phyloP scores from a whole-genome alignment of 2,329 filamentous ascomycete species.

The Trichoderma cornu-damae region DNA sequence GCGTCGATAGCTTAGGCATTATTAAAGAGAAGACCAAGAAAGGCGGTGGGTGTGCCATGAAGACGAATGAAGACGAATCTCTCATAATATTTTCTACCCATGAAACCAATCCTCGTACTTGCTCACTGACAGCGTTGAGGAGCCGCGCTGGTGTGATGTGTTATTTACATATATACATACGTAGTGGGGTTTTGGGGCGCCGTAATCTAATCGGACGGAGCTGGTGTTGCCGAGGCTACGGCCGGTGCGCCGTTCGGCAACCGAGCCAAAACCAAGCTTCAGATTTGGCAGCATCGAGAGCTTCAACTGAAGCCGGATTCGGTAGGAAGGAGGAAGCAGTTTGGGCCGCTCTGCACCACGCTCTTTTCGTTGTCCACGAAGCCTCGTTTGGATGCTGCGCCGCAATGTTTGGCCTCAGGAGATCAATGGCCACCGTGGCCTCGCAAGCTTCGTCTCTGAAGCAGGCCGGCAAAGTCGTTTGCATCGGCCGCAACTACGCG shows the following conservation, averaged over 20 bases:
- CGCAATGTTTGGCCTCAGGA: conserved; percentile 36
- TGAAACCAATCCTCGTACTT: too few relatives aligned
- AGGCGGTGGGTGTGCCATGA: neutral
- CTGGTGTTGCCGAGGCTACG: conserved; percentile 7
- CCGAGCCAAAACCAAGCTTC: neutral
- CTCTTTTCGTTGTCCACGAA: neutral
- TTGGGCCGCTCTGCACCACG: too few relatives aligned
- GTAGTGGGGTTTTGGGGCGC: neutral
- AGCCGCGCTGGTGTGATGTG: too few relatives aligned
- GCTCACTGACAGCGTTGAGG: too few relatives aligned
- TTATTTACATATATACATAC: too few relatives aligned
- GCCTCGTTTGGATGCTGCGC: neutral
- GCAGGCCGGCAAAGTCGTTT: conserved; percentile 71
- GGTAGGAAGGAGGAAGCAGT: too few relatives aligned
- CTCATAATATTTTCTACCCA: too few relatives aligned
- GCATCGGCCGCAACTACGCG: conserved; percentile 96
- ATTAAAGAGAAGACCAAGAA: neutral
- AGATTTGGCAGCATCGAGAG: neutral
- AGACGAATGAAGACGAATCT: neutral
- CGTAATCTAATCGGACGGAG: neutral
- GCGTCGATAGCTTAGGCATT: neutral
- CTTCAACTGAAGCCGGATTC: neutral
- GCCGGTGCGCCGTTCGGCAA: conserved; percentile 1
- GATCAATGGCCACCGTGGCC: conserved; percentile 37
- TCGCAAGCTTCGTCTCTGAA: conserved; percentile 43